A percentile compares a stretch with the other conserved stretches of the same genome.
Evolutionary conservation across 2,329 filamentous ascomycete genomes (phyloP).

Genomic region (Cytospora leucostoma): DNA sequence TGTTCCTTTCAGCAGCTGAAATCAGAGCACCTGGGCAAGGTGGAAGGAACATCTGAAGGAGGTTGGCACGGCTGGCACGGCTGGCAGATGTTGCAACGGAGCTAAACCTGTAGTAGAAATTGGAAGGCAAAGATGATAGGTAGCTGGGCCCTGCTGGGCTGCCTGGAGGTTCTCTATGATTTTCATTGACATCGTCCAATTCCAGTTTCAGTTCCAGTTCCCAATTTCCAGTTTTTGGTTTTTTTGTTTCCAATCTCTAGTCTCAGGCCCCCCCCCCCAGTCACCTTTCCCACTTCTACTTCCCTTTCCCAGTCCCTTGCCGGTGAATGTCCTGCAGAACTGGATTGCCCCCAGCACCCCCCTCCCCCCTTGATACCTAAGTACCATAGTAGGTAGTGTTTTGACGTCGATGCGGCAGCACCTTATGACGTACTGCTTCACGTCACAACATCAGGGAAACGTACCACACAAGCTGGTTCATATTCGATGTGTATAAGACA

Average conservation of each 20-base stretch:
- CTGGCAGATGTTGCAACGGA: not conserved
- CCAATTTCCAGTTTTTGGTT: not conserved
- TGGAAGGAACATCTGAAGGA: not conserved
- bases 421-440: slow-evolving; percentile 26
- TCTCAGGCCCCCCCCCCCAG: not conserved
- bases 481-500: slow-evolving; percentile 23
- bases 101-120: slow-evolving; percentile 1
- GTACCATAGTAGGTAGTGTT: slow-evolving; percentile 3
- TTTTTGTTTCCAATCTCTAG: too few species aligned
- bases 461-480: slow-evolving; percentile 2
- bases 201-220: slow-evolving; percentile 2
- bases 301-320: not conserved
- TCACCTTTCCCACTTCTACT: not conserved
- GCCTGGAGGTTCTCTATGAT: slow-evolving; percentile 3
- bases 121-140: not conserved
- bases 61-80: not conserved
- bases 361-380: slow-evolving; percentile 1
- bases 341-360: not conserved
- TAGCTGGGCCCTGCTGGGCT: slow-evolving; percentile 13
- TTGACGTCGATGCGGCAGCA: slow-evolving; percentile 18
- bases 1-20: not conserved
- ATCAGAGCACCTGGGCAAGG: not conserved
- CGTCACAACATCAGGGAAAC: slow-evolving; percentile 23
- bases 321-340: not conserved
- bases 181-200: slow-evolving; percentile 24